A percentile compares a stretch with the other conserved stretches of the same genome.
phyloP scores from a whole-genome alignment of 2,329 filamentous ascomycete genomes.

The Calonectria honghensis region DNA sequence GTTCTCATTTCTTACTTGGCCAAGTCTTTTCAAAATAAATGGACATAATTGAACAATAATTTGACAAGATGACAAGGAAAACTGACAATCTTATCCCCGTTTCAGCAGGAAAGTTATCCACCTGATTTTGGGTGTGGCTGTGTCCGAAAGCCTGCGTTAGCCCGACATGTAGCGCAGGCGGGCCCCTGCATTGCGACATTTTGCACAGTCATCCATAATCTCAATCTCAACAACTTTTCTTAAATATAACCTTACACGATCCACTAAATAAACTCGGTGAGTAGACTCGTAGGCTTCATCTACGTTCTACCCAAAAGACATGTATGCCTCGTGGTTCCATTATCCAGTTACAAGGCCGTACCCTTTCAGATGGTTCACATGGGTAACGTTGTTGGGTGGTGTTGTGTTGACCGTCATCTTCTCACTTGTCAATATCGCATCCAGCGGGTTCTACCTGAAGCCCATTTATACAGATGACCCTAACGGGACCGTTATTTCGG shows the following conservation, averaged over 20 bases:
- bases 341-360: constrained; percentile 39
- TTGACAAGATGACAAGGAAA: not conserved
- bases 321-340: constrained; percentile 45
- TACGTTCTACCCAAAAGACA: not conserved
- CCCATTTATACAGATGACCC: constrained; percentile 38
- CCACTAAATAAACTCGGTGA: not conserved
- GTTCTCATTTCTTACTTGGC: not conserved
- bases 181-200: constrained; percentile 20
- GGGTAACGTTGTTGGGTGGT: constrained; percentile 11
- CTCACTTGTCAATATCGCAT: constrained; percentile 42
- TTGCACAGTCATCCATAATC: not conserved
- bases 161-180: not conserved
- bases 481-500: constrained; percentile 13
- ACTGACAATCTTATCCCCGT: not conserved
- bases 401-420: constrained; percentile 27
- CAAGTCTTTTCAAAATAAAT: not conserved
- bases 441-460: constrained; percentile 41
- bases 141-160: not conserved
- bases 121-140: not conserved
- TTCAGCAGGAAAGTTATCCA: not conserved
- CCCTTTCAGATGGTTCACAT: constrained; percentile 45
- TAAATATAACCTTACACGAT: not conserved
- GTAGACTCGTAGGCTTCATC: no score
- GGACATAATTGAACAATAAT: not conserved
- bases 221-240: not conserved